These are phyloP conservation scores for Trametes hirsuta DNA, from an alignment of 1,284 basidiomycete species.

Conservation along the genomic window DNA sequence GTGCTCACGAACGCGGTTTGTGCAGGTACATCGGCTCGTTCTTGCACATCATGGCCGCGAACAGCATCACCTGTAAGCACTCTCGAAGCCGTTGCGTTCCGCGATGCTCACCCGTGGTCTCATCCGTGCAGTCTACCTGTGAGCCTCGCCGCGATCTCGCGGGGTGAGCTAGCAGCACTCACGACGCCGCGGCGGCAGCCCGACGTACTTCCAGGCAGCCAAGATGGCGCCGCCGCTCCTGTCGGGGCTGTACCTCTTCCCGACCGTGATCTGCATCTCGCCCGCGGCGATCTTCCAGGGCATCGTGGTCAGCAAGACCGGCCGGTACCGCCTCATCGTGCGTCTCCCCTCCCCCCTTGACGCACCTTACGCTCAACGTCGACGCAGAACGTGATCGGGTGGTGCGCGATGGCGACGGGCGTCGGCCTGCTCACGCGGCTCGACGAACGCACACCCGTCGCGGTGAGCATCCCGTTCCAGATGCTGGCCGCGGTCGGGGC, in stretches of 20 bases:
- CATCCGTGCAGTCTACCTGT: conserved; percentile 15
- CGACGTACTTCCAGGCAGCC: conserved; percentile 15
- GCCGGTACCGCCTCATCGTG: conserved; percentile 18
- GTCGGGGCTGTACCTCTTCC: conserved; percentile 8
- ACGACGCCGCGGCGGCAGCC: conserved; percentile 11
- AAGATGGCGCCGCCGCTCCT: conserved; percentile 2
- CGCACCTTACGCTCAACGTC: too few relatives aligned
- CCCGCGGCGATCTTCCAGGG: conserved; percentile 14
- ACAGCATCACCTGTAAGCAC: conserved; percentile 31
- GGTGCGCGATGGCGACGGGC: conserved; percentile 28
- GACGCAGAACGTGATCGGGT: conserved; percentile 28
- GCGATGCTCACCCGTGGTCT: conserved; percentile 4
- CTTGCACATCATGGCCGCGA: conserved; percentile 34
- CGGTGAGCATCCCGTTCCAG: conserved; percentile 27
- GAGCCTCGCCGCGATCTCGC: neutral
- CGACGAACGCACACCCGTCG: conserved; percentile 16
- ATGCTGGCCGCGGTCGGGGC: conserved; percentile 33
- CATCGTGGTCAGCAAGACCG: conserved; percentile 18
- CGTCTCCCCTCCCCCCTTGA: neutral
- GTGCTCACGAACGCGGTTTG: neutral
- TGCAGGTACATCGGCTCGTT: conserved; percentile 30
- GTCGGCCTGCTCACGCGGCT: conserved; percentile 29
- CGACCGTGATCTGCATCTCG: conserved; percentile 6
- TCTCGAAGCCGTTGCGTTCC: neutral
- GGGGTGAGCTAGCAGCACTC: neutral